Conservation (phyloP, 257 asterid species). For the Leonotis leonurus region DNA sequence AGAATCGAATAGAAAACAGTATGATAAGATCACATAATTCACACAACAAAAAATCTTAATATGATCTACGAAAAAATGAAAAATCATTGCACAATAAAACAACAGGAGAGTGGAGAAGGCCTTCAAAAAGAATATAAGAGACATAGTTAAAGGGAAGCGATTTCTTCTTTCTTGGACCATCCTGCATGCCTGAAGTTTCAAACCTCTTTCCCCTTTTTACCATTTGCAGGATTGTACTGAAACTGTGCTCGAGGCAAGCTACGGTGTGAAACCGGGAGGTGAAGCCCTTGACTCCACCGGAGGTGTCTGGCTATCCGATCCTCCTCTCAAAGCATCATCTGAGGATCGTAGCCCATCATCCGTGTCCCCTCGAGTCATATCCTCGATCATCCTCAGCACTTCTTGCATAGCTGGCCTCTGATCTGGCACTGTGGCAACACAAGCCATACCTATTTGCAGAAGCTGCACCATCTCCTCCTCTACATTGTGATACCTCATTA, state of each 20-base stretch:
- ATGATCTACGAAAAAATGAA: conserved; percentile 22
- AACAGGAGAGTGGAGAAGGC: conserved; percentile 19
- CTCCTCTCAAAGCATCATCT: conserved; percentile 63
- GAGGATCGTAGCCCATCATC: conserved; percentile 74
- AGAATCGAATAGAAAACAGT: conserved; percentile 19
- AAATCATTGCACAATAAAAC: conserved; percentile 39
- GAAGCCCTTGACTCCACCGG: conserved; percentile 61
- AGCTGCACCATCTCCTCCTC: conserved; percentile 99
- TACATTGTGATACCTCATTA: conserved; percentile 83
- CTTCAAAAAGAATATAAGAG: conserved; percentile 31
- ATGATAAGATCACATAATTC: conserved; percentile 24
- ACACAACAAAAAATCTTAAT: conserved; percentile 31
- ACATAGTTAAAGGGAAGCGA: conserved; percentile 2
- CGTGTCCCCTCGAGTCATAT: conserved; percentile 61
- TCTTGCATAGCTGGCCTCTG: conserved; percentile 75
- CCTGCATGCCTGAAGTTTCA: conserved; percentile 14
- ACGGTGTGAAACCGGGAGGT: conserved; percentile 57
- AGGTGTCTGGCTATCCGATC: conserved; percentile 77
- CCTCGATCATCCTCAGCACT: conserved; percentile 79
- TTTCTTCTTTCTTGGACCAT: conserved; percentile 7
- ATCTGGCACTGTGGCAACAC: conserved; percentile 73
- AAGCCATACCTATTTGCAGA: conserved; percentile 91
- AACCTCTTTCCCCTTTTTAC: neutral
- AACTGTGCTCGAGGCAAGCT: neutral
- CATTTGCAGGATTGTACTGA: conserved; percentile 5